Base-by-base conservation (phyloP, 1,284 basidiomycete species). In the Grifola frondosa region DNA sequence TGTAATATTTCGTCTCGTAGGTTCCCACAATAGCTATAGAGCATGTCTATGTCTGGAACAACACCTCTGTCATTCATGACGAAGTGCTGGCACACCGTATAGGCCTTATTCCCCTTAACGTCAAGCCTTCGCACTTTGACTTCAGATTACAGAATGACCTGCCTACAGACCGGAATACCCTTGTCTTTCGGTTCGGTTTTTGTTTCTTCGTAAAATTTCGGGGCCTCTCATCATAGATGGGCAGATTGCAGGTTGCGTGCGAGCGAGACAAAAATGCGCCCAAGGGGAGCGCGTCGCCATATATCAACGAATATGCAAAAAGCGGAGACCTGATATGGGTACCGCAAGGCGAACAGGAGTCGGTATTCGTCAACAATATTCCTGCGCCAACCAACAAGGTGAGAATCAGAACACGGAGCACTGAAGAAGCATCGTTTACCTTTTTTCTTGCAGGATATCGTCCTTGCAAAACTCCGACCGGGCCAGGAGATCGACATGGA, bases 1-100 rank as follows among this genome's bases (percentile, higher is more conserved):
- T 2, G 21, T 24, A 21, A 42, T 35, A 26, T 23, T 13, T 24
- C 15, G 8, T 19, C 1, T 2, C 13, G 6, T 57, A 93, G 91
- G 88, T 97, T 0, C 94, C 94, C 0, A 90, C 92, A 0, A 74
- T 99, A 11, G 90, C 89, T n/a, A 88, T 98, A 46, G 96, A 99
- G 63, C 75, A 88, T 51, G 91, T 93, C 7, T 99, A 94, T 65
- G 77, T 97, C 3, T 97, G 87, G 83, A 89, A 97, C 72, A 99
- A 99, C 68, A 98, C 92, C 0, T 87, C 84, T 3, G 91, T 99
- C 57, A 85, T 99, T 46, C 91, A 88, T 44, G 96, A 99, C 63
- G 96, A 99, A 67, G 86, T 99, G 1, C 75, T 99, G 12, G 80
- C 92, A 2, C 94, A 97, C 48, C 81, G 96, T 23, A 63, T 99